A percentile compares a stretch with the other conserved stretches of the same genome.
These are phyloP conservation scores for Populus deltoides DNA, from an alignment of 345 rosid genomes.

Conservation along the genomic window DNA sequence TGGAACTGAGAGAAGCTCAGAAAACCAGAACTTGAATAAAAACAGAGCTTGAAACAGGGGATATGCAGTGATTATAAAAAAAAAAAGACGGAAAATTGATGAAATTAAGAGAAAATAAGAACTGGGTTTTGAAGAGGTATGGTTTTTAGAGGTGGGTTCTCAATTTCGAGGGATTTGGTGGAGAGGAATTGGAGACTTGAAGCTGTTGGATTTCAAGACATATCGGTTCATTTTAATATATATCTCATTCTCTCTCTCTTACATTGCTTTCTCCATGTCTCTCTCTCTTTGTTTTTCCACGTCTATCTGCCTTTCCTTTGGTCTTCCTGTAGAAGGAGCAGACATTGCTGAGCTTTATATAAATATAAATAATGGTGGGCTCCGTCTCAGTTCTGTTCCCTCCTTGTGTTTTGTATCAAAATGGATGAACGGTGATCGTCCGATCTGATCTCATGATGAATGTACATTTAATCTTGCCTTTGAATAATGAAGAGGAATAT, in stretches of 20 bases:
- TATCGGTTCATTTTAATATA: conserved; percentile 6
- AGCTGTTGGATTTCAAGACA: conserved; percentile 27
- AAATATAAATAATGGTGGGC: conserved; percentile 16
- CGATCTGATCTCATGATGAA: background rate
- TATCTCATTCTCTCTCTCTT: background rate
- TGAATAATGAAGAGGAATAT: background rate
- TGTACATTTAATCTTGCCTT: background rate
- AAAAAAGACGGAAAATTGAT: conserved; percentile 1
- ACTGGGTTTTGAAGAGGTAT: conserved; percentile 41
- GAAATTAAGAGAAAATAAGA: conserved; percentile 31
- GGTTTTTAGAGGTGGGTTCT: conserved; percentile 34
- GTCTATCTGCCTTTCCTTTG: conserved; percentile 8
- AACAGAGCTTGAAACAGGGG: conserved; percentile 15
- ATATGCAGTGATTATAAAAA: conserved; percentile 1
- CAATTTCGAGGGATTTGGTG: conserved; percentile 27
- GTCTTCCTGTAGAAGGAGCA: conserved; percentile 11
- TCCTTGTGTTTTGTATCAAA: background rate
- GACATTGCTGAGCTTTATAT: conserved; percentile 25
- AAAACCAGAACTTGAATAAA: background rate
- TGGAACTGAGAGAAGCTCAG: background rate
- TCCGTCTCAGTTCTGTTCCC: conserved; percentile 11
- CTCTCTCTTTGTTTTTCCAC: background rate
- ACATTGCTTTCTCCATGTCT: background rate
- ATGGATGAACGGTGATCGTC: conserved; percentile 19
- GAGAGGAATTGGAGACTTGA: conserved; percentile 24